Evolutionary conservation across 2,329 filamentous ascomycete species (phyloP), one percentile per base, ranked within the genome.

Genomic region (Diaporthe destruens): DNA sequence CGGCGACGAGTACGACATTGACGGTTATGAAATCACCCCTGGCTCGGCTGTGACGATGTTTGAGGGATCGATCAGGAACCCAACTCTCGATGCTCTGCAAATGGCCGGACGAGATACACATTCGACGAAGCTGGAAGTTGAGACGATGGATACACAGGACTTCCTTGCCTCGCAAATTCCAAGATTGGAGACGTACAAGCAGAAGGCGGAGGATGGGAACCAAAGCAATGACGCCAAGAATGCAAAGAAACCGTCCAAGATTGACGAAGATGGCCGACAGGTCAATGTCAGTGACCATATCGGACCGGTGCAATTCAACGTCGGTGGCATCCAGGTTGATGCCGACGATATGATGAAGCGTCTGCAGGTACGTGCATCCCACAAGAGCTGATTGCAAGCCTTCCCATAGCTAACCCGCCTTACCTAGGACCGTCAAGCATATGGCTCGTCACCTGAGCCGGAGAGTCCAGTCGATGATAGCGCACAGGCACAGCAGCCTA

Each of bases 281-380:
- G 87, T 85, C 75, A 85, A 83, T 75, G 85, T 89, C 70, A 92
- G 91, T 77, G 93, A 96, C 78, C 95, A 97, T 78, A 97, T 98
- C 78, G 95, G 95, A 0, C 95, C 95, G 0, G 95, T 98, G 75
- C 95, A 98, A 80, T 98, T 98, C 85, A 99, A 99, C 81, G 96
- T 99, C 88, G 96, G 96, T 54, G 96, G 96, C 69, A 98, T 99
- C 75, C 95, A 98, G 80, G 94, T 98, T 39, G 95, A 98, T 82
- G 95, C 95, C 11, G 95, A 98, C 79, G 95, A 98, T 78, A 96
- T 97, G 93, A 84, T 98, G 72, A 93, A 95, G 81, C 90, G 93
- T 77, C 86, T 97, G 74, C 95, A 95, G 89, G 94, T 96, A 79
- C 84, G 77, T 61, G n/a, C 12, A 14, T n/a, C n/a, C 11, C n/a